phyloP scores from a whole-genome alignment of 805 yeast species.

The Candida anglica region DNA sequence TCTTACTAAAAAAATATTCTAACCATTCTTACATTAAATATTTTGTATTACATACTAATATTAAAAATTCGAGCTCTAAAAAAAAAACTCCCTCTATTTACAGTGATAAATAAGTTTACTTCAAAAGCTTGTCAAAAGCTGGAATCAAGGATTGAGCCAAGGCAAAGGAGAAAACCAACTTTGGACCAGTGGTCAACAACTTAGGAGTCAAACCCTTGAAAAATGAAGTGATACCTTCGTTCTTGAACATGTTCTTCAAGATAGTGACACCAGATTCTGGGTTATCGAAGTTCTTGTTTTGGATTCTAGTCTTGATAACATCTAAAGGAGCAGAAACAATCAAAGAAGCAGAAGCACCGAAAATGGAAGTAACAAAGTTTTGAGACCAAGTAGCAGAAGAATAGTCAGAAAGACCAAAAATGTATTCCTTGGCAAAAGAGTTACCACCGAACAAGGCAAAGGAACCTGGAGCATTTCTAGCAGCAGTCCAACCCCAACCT shows the following conservation, averaged over 20 bases:
- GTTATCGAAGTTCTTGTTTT: conserved; percentile 91
- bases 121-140: conserved; percentile 76
- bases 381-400: conserved; percentile 90
- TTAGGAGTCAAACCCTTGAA: conserved; percentile 97
- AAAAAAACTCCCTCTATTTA: no score
- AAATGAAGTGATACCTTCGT: conserved; percentile 86
- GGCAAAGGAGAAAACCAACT: conserved; percentile 96
- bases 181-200: conserved; percentile 95
- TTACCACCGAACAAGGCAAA: conserved; percentile 98
- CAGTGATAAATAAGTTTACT: neutral
- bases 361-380: conserved; percentile 90
- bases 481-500: conserved; percentile 99
- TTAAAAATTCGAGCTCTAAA: neutral
- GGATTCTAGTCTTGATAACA: conserved; percentile 97
- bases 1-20: no score
- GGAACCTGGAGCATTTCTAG: conserved; percentile 98
- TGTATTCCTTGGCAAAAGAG: conserved; percentile 96
- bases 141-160: conserved; percentile 96
- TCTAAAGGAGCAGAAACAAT: conserved; percentile 97
- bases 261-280: conserved; percentile 93
- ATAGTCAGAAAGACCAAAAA: conserved; percentile 82
- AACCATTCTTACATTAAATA: no score
- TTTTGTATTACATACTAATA: no score
- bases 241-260: conserved; percentile 85
- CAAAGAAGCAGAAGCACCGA: conserved; percentile 95